Percentiles rank a stretch among this genome's conserved stretches.
phyloP scores from a whole-genome alignment of 1,284 basidiomycete genomes.

The Ceratobasidium sp. region DNA sequence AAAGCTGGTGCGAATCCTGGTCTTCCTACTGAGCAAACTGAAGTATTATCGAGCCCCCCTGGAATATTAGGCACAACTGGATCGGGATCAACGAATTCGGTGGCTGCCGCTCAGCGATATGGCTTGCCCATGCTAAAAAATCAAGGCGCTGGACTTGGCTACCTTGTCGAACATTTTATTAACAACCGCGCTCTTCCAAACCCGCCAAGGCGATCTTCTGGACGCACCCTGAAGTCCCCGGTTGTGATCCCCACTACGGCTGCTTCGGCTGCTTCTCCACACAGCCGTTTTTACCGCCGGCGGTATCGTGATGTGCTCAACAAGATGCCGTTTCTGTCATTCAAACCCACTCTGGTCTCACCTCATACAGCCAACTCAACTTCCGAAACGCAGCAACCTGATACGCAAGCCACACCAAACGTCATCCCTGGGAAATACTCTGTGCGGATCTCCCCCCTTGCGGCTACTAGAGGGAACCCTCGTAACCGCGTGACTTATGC shows the following conservation, averaged over 20 bases:
- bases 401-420: background rate
- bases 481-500: constrained; percentile 27
- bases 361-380: background rate
- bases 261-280: constrained; percentile 55
- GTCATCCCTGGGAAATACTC: constrained; percentile 25
- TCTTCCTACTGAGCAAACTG: background rate
- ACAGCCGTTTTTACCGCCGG: constrained; percentile 73
- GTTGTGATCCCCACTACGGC: background rate
- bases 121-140: constrained; percentile 6
- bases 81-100: constrained; percentile 45
- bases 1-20: background rate
- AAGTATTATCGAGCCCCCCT: background rate
- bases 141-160: constrained; percentile 6
- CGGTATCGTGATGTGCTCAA: constrained; percentile 73
- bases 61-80: constrained; percentile 36
- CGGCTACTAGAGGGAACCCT: constrained; percentile 15
- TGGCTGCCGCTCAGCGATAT: constrained; percentile 11
- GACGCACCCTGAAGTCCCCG: constrained; percentile 16
- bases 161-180: constrained; percentile 53
- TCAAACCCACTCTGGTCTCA: constrained; percentile 52
- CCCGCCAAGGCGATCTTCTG: constrained; percentile 12
- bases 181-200: constrained; percentile 23
- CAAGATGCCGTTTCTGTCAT: constrained; percentile 67
- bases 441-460: constrained; percentile 25
- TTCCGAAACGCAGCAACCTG: background rate